Evolutionary conservation across 108 stramenopile species (phyloP).

Genomic region (Pseudonitzschia multistriata): DNA sequence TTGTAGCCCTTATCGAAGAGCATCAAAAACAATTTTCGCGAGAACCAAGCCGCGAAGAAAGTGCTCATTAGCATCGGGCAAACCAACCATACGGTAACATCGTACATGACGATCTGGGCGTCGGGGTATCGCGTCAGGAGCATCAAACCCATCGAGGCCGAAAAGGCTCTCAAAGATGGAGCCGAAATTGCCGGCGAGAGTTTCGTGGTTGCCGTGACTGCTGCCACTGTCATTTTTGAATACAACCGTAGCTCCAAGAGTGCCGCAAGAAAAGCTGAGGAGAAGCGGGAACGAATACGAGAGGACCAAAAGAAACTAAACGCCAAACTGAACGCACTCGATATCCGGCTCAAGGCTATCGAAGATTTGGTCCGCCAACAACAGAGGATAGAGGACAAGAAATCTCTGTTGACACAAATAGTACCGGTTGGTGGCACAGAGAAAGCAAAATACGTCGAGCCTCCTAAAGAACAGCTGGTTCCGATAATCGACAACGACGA

Average conservation of each 20-base stretch:
- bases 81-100: slow-evolving; percentile 58
- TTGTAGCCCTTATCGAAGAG: slow-evolving; percentile 79
- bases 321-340: slow-evolving; percentile 64
- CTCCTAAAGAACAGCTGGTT: slow-evolving; percentile 36
- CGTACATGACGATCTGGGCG: slow-evolving; percentile 85
- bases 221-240: slow-evolving; percentile 56
- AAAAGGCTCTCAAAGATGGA: slow-evolving; percentile 65
- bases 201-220: slow-evolving; percentile 66
- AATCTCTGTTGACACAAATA: not conserved
- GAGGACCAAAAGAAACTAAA: slow-evolving; percentile 48
- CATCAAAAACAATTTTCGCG: slow-evolving; percentile 61
- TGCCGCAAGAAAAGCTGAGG: slow-evolving; percentile 50
- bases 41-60: slow-evolving; percentile 45
- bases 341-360: slow-evolving; percentile 65
- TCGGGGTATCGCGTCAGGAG: slow-evolving; percentile 72
- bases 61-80: slow-evolving; percentile 77
- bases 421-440: slow-evolving; percentile 34
- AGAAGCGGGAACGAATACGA: slow-evolving; percentile 45
- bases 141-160: slow-evolving; percentile 67
- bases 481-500: slow-evolving; percentile 41
- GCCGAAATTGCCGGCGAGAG: slow-evolving; percentile 83
- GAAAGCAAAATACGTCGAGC: slow-evolving; percentile 44
- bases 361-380: slow-evolving; percentile 42
- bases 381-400: slow-evolving; percentile 5
- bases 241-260: slow-evolving; percentile 67